Base-by-base conservation (phyloP, 1,284 basidiomycete species). In the Meripilus lineatus region DNA sequence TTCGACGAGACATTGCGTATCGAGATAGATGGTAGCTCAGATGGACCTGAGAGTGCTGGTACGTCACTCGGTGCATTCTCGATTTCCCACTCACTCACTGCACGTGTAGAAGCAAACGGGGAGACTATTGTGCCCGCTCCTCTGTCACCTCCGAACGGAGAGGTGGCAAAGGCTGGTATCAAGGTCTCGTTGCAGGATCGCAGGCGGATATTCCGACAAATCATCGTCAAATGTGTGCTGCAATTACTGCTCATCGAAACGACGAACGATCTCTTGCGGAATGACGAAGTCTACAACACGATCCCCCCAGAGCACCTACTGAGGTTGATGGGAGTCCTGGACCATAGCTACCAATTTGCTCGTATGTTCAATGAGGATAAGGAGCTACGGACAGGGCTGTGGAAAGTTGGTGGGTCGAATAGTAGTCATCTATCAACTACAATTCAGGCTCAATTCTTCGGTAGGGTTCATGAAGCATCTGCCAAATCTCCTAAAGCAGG, bases 191-290 rank as follows among this genome's bases (percentile, higher is more conserved):
- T 81, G 26, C 69, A 68, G 46, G 90, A 92, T 55, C 83, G 96
- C 46, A 84, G 93, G 18, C 81, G 89, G 28, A 84, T 93, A 42
- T 99, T 99, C 80, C 92, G 94, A 63, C 95, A 99, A 66, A 98
- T 99, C 65, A 99, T 99, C 53, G 93, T 99, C 57, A 99, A 99
- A 85, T 99, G 96, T 64, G 96, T 99, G 22, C 77, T 99, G 25
- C 96, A 99, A 61, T 71, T 99, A 15, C 74, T 99, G 42, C 78
- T 99, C 35, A 99, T 99, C 57, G 96, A 99, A 69, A 99, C 93
- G 15, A 95, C 93, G 5, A 93, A 95, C 61, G 96, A 99, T 57
- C 75, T 99, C 13, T 75, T 99, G 28, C 89, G 93, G 48, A 96
- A 95, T 59, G 77, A 90, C 51, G 82, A 88, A 40, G 90, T 99